Evolutionary conservation across 208 protist species (phyloP).

Genomic region (Zelonia costaricensis): DNA sequence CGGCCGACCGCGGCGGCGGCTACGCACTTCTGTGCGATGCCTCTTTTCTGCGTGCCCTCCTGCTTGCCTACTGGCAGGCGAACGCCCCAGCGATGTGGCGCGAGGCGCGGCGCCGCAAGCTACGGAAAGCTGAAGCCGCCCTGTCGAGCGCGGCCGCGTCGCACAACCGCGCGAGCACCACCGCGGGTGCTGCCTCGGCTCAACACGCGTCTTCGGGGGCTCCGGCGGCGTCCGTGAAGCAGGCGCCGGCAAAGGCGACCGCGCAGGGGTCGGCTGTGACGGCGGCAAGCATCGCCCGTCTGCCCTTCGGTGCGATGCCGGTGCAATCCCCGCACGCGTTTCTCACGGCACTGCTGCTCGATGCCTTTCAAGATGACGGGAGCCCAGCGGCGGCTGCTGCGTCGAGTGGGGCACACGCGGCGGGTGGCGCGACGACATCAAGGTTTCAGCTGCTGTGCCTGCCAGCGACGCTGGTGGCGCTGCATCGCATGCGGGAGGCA

Average conservation of each 20-base stretch:
- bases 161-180: no score
- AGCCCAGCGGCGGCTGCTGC: neutral
- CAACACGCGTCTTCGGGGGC: no score
- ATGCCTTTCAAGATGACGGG: slow-evolving; percentile 19
- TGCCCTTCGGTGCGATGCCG: slow-evolving; percentile 26
- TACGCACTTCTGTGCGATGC: slow-evolving; percentile 75
- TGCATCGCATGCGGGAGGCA: slow-evolving; percentile 26
- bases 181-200: no score
- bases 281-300: slow-evolving; percentile 17
- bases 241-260: no score
- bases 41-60: slow-evolving; percentile 74
- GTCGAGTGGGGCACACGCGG: neutral
- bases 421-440: neutral
- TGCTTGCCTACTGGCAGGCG: slow-evolving; percentile 40
- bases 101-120: slow-evolving; percentile 21
- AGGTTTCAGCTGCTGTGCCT: slow-evolving; percentile 27
- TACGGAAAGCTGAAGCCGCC: slow-evolving; percentile 13
- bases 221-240: no score
- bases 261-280: neutral
- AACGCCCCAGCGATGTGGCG: slow-evolving; percentile 24
- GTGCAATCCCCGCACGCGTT: slow-evolving; percentile 7
- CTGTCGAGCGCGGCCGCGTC: no score
- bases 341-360: slow-evolving; percentile 13
- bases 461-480: slow-evolving; percentile 24
- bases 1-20: slow-evolving; percentile 11